phyloP scores from a whole-genome alignment of 2,329 filamentous ascomycete species.

The Tolypocladium amazonense region DNA sequence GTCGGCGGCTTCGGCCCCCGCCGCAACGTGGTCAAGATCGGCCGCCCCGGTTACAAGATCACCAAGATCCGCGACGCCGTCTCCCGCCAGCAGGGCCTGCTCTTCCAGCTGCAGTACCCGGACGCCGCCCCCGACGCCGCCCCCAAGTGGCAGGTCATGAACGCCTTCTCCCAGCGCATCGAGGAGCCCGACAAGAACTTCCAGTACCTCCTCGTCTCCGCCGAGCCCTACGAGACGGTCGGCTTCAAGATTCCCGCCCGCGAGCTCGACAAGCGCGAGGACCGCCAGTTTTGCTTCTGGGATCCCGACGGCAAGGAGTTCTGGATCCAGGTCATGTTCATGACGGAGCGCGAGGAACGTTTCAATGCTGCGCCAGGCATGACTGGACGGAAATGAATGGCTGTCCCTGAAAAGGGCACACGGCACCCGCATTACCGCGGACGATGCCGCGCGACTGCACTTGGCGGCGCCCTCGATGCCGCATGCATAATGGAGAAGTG shows the following conservation, averaged over 20 bases:
- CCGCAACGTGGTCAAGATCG: constrained; percentile 87
- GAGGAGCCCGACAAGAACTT: constrained; percentile 91
- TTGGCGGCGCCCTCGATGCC: neutral
- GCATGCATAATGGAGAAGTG: neutral
- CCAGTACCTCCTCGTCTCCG: constrained; percentile 90
- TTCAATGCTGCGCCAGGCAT: constrained; percentile 58
- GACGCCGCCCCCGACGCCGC: constrained; percentile 68
- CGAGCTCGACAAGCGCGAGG: constrained; percentile 84
- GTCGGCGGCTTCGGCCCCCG: constrained; percentile 61
- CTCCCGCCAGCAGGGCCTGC: constrained; percentile 75
- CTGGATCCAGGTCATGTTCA: constrained; percentile 96
- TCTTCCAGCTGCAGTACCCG: constrained; percentile 96
- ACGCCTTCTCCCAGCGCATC: constrained; percentile 88
- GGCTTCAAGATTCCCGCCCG: constrained; percentile 91
- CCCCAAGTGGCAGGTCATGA: constrained; percentile 93
- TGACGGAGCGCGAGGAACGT: constrained; percentile 93
- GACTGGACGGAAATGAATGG: constrained; percentile 32
- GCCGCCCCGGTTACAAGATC: constrained; percentile 92
- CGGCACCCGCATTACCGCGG: neutral
- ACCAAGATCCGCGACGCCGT: constrained; percentile 88
- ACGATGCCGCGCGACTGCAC: neutral
- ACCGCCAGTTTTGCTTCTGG: constrained; percentile 87
- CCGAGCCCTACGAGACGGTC: constrained; percentile 96
- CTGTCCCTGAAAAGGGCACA: neutral
- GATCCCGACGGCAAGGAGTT: constrained; percentile 94